These are phyloP conservation scores for Balamuthia mandrillaris DNA, from an alignment of 208 protist genomes.

Conservation along the genomic window DNA sequence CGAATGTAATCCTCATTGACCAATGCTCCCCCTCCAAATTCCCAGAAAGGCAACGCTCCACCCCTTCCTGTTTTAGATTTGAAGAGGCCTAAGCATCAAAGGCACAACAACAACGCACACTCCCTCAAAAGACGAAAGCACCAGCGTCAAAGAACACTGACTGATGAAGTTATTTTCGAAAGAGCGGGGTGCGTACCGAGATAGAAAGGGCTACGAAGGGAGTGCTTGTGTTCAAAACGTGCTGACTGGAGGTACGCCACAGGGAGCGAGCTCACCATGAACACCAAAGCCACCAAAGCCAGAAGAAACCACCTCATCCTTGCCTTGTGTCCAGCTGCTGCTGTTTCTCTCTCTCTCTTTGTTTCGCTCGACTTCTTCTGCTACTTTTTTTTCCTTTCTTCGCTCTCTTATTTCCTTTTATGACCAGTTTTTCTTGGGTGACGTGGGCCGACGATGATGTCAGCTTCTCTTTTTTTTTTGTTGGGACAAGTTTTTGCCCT, in stretches of 20 bases:
- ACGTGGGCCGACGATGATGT: no score
- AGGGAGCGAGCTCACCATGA: neutral
- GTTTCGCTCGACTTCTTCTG: no score
- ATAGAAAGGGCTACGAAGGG: slow-evolving; percentile 20
- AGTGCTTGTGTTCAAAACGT: slow-evolving; percentile 32
- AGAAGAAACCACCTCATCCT: neutral
- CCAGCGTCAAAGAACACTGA: neutral
- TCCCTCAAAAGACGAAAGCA: no score
- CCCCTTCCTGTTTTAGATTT: slow-evolving; percentile 2
- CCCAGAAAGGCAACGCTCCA: slow-evolving; percentile 42
- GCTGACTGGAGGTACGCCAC: neutral
- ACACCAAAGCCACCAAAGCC: neutral
- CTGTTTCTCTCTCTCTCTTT: no score
- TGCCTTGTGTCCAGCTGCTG: neutral
- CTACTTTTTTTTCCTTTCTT: no score
- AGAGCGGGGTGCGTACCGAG: neutral
- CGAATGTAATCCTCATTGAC: slow-evolving; percentile 48
- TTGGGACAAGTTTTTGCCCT: no score
- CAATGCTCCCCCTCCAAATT: slow-evolving; percentile 38
- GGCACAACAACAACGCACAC: neutral
- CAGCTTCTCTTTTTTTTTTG: no score
- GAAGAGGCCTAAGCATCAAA: neutral
- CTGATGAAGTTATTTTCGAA: neutral
- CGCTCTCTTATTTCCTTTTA: no score
- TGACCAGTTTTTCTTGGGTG: no score